Conservation (phyloP, 169 alveolate species). For the Eimeria praecox region DNA sequence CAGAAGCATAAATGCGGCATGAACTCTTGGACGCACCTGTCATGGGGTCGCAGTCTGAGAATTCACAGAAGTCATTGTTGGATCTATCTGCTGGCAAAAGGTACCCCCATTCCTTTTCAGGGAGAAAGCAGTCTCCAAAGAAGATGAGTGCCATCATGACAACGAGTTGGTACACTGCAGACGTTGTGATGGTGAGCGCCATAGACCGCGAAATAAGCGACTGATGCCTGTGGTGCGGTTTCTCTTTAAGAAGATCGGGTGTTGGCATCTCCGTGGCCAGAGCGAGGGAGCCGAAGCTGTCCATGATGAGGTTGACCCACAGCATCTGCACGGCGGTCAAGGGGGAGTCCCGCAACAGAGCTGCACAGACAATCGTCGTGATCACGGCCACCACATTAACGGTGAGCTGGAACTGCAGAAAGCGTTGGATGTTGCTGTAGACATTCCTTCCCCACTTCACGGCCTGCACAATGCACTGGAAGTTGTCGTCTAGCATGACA, state of each 20-base stretch:
- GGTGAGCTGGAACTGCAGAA: slow-evolving; percentile 94
- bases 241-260: slow-evolving; percentile 90
- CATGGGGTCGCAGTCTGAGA: slow-evolving; percentile 78
- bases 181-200: slow-evolving; percentile 87
- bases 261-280: slow-evolving; percentile 97
- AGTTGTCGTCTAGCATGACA: slow-evolving; percentile 94
- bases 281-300: slow-evolving; percentile 94
- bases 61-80: slow-evolving; percentile 77
- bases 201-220: slow-evolving; percentile 90
- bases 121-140: slow-evolving; percentile 91
- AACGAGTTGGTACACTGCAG: slow-evolving; percentile 85
- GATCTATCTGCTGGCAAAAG: slow-evolving; percentile 69
- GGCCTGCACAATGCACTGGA: slow-evolving; percentile 93
- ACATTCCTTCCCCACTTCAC: slow-evolving; percentile 95
- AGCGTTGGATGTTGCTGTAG: slow-evolving; percentile 94
- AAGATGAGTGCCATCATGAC: slow-evolving; percentile 87
- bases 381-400: slow-evolving; percentile 94
- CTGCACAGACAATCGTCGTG: slow-evolving; percentile 91
- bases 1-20: background rate
- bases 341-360: slow-evolving; percentile 88
- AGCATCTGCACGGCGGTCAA: slow-evolving; percentile 89
- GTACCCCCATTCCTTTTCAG: slow-evolving; percentile 86
- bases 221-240: slow-evolving; percentile 93
- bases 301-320: slow-evolving; percentile 94
- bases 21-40: slow-evolving; percentile 47